Base-by-base conservation (phyloP, 805 yeast species). In the Candida khao-thaluensis region DNA sequence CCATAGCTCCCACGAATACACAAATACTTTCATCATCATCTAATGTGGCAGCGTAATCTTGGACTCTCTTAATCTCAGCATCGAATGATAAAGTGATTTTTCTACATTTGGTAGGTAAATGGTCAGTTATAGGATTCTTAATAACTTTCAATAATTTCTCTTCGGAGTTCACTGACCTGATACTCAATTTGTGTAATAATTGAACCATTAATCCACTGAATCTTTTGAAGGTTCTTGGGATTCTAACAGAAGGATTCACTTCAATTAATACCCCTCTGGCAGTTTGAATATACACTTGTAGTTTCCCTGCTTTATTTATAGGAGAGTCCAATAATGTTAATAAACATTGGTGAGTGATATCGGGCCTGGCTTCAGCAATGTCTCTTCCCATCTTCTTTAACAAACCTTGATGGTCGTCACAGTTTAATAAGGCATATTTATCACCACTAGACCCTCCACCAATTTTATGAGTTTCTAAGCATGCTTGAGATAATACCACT, bases 1-100 rank as follows among this genome's bases (percentile, higher is more conserved):
- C 99, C 96, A 93, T 93, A 33, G 99, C 96, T 59, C 99, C 99
- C 33, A 93, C 97, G 64, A 93, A 93, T 18, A 93, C 97, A 74
- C 99, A 93, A 52, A 93, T 82, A 57, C 95, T 85, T 69, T 93
- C 96, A 57, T 87, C 95, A 2, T 79, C 81, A 52, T 81, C 95
- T 52, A 93, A 69, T 42, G 82, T 82, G 12, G 61, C 63, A 27
- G 90, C 90, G 59, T 87, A 90, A 56, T 90, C 96, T 63, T 88
- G 95, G 3, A 88, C 96, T 51, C 89, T 76, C 49, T 78, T 77
- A 36, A 91, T 87, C 46, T 85, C 82, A 11, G 98, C 95, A 59
- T 93, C 98, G 51, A 87, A 88, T 4, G 95, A 85, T 46, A 93
- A 75, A 2, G 99, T 93, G 49, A 93, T 74, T 57, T 90, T 91